Evolutionary conservation across 208 protist genomes (phyloP), one percentile per base, ranked within the genome.

Genomic region (Trypanosoma conorhini): DNA sequence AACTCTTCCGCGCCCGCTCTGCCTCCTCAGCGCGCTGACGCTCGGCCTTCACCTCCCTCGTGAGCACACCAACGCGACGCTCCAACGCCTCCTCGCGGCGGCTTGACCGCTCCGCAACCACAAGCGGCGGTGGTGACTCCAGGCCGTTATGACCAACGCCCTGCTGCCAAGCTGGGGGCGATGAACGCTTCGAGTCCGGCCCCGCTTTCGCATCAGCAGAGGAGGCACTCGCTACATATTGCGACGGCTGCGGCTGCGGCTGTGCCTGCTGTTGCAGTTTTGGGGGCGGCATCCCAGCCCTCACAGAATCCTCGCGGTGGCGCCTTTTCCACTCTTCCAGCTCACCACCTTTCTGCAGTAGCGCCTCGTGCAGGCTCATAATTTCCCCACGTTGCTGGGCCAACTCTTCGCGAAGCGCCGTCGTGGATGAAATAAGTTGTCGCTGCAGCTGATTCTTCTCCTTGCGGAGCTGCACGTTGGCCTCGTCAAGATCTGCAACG

Each of bases 321-420:
- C 76, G 69, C 12, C 75, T 71, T 2, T 51, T 54, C 74, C 70
- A 80, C 19, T 84, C 80, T 42, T 72, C 42, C 44, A 70, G 7
- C 56, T 70, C 72, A 0, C n/a, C 58, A 40, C 87, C 82, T 61
- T 81, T 77, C 51, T 74, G 72, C 12, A 61, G 28, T 21, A 90
- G 65, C 35, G 51, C 50, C 10, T 87, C 82, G 33, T 86, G 68
- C 52, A 92, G 74, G 26, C 67, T 58, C 24, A 88, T 56, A 15
- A 84, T 33, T 63, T 92, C 82, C 12, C 62, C 68, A 15, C 84
- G 79, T 52, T 83, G 79, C 52, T 82, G 60, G 4, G 76, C 76
- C 12, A 94, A 56, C 57, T 91, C 89, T n/a, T 88, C 89, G 21
- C 89, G 86, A n/a, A 91, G 68, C 7, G 69, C 46, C 4, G 79